phyloP scores from a whole-genome alignment of 495 filamentous ascomycete species.

The Massariosphaeria phaeospora region DNA sequence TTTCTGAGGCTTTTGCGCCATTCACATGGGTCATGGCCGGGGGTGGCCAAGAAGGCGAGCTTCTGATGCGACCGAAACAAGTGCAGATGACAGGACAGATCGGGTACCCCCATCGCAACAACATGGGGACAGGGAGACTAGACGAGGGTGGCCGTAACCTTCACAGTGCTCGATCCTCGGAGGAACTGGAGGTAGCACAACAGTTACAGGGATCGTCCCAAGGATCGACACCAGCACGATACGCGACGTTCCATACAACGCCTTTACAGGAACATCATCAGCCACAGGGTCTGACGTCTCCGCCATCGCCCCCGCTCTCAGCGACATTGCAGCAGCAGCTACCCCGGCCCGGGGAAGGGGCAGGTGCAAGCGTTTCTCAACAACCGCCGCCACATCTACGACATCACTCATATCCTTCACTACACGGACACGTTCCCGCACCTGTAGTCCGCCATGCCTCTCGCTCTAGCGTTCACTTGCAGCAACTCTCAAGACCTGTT shows the following conservation, averaged over 20 bases:
- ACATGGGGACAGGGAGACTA: not conserved
- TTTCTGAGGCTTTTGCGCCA: conserved; percentile 39
- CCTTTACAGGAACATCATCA: conserved; percentile 6
- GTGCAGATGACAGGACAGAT: not conserved
- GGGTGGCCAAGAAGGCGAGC: not conserved
- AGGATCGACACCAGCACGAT: conserved; percentile 24
- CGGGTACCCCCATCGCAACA: not conserved
- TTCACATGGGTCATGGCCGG: conserved; percentile 41
- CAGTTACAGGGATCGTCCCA: conserved; percentile 18
- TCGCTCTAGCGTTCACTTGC: not conserved
- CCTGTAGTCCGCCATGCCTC: not conserved
- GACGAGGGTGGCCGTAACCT: not conserved
- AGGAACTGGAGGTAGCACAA: conserved; percentile 8
- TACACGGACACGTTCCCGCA: conserved; percentile 1
- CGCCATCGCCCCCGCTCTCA: conserved; percentile 6
- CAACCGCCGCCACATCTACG: conserved; percentile 1
- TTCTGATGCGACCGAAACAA: not conserved
- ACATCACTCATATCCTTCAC: conserved; percentile 18
- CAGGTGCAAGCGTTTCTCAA: not conserved
- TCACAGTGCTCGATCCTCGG: conserved; percentile 16
- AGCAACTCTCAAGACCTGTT: not conserved
- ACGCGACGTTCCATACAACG: conserved; percentile 15
- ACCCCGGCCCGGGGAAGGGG: not conserved
- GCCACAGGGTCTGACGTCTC: conserved; percentile 21
- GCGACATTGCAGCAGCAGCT: conserved; percentile 1